Conservation (phyloP, 1,284 basidiomycete species). For the Sanghuangporus weigelae region DNA sequence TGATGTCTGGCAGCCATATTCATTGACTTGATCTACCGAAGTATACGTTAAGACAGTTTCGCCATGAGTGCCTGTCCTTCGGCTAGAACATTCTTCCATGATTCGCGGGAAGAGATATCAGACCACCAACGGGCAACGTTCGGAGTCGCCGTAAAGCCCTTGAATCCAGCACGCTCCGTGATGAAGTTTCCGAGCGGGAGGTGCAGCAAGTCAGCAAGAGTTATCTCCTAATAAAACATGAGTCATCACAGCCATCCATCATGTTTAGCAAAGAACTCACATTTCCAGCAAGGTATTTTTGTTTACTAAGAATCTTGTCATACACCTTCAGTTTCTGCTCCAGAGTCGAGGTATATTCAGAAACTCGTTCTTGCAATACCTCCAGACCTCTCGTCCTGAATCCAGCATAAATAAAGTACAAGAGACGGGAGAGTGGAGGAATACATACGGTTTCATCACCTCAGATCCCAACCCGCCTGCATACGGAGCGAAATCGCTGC, state of each 20-base stretch:
- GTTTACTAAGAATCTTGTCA: constrained; percentile 40
- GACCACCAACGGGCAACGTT: constrained; percentile 26
- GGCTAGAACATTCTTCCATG: constrained; percentile 13
- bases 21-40: background rate
- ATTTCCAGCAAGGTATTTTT: constrained; percentile 43
- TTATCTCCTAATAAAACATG: constrained; percentile 29
- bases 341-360: constrained; percentile 25
- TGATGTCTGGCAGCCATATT: background rate
- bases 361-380: constrained; percentile 26
- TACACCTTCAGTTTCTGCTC: constrained; percentile 37
- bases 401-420: background rate
- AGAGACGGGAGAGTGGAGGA: background rate
- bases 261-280: constrained; percentile 22
- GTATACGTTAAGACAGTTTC: background rate
- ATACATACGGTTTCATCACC: constrained; percentile 41
- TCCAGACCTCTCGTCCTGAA: constrained; percentile 12
- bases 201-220: constrained; percentile 50
- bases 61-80: background rate
- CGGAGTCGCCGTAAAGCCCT: constrained; percentile 24
- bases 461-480: constrained; percentile 37
- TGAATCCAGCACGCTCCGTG: constrained; percentile 19
- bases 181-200: constrained; percentile 38
- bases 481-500: constrained; percentile 41
- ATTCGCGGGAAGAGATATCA: constrained; percentile 11
- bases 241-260: background rate